phyloP scores from a whole-genome alignment of 2,329 filamentous ascomycete species.

The Fusarium chuoi region DNA sequence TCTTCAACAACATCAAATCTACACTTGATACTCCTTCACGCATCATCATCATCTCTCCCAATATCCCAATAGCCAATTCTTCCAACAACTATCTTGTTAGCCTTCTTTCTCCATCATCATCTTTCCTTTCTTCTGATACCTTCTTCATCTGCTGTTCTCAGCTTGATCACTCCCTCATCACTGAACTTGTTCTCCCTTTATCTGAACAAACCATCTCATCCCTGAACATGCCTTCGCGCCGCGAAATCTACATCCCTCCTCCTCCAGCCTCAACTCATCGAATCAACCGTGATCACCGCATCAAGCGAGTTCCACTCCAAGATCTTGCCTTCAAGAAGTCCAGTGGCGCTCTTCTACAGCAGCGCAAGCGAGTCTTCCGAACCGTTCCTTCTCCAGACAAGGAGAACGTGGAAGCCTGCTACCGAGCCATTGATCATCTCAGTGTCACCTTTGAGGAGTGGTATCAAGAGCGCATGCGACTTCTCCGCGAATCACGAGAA shows the following conservation, averaged over 20 bases:
- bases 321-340: conserved; percentile 40
- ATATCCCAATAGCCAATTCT: not conserved
- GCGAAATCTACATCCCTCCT: not conserved
- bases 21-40: not conserved
- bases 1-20: not conserved
- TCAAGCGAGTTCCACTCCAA: conserved; percentile 42
- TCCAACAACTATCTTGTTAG: not conserved
- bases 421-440: conserved; percentile 27
- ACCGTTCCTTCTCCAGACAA: conserved; percentile 41
- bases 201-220: not conserved
- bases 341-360: conserved; percentile 33
- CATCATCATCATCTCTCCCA: not conserved
- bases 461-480: conserved; percentile 2
- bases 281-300: conserved; percentile 12
- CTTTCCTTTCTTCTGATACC: not conserved
- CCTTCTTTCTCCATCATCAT: not conserved
- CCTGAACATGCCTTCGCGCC: conserved; percentile 29
- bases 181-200: not conserved
- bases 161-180: not conserved
- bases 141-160: not conserved
- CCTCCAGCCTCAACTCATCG: not conserved
- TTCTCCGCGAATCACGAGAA: not conserved
- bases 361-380: conserved; percentile 34
- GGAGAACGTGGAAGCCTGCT: conserved; percentile 42
- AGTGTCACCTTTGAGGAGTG: conserved; percentile 5